Evolutionary conservation across 2,329 filamentous ascomycete species (phyloP), one percentile per base, ranked within the genome.

Genomic region (Parastagonospora avenae): DNA sequence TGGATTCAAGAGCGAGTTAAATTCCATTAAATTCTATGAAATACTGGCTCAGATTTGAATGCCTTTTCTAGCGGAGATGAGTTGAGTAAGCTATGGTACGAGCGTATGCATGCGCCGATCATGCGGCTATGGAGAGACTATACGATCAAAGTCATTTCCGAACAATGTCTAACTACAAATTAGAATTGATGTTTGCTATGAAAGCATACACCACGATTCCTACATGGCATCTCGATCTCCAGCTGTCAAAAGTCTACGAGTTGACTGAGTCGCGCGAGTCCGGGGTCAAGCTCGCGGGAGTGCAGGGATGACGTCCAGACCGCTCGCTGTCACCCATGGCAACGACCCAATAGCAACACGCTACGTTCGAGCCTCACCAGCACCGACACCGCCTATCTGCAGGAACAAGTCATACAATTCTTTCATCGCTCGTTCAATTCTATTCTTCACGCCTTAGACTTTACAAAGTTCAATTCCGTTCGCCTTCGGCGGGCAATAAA

Each of bases 351-450:
- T 64, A 54, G 55, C 55, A 55, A 57, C 14, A 33, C 50, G 61
- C 62, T 62, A 64, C 57, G 59, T 61, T 39, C 43, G 47, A 59
- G 49, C 58, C 50, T 57, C 62, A 64, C 64, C 54, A 63, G 58
- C 57, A 61, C 19, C 61, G 66, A 63, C 65, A 69, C 68, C 64
- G 63, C 65, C 40, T 59, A 46, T 63, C 55, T 54, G 44, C 52
- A 54, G 54, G 57, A 48, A 38, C 35, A 50, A 39, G 46, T 54
- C 44, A 55, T 54, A 42, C 46, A 50, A 40, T 48, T 48, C 35
- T 48, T 24, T 36, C 29, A 43, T 52, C 46, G 14, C 24, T 40
- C 31, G 33, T 35, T 51, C 46, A 36, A 36, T 43, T 38, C 39
- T 50, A 50, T 44, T 50, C 43, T 33, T 42, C 19, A 16, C 4